Conservation (phyloP, 345 rosid genomes). For the Durio zibethinus region DNA sequence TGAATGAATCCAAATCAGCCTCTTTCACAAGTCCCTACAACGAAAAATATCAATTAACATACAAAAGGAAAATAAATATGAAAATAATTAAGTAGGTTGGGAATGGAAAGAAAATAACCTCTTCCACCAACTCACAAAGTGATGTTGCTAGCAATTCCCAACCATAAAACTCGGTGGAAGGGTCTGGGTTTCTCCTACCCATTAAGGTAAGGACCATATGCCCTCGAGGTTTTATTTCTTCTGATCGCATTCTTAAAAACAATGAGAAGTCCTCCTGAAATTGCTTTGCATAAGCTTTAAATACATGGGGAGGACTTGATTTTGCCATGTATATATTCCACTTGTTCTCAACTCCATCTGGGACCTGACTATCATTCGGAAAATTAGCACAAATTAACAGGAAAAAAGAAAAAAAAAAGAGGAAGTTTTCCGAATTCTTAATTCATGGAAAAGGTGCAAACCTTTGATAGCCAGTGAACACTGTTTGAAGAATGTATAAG, state of each 20-base stretch:
- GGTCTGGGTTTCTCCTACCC: slow-evolving; percentile 36
- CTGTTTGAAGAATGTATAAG: slow-evolving; percentile 38
- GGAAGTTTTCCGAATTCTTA: neutral
- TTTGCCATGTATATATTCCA: slow-evolving; percentile 25
- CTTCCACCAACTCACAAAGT: slow-evolving; percentile 29
- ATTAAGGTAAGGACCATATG: slow-evolving; percentile 38
- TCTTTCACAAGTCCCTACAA: slow-evolving; percentile 41
- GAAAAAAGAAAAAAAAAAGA: neutral
- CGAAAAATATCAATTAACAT: slow-evolving; percentile 7
- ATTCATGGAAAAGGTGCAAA: neutral
- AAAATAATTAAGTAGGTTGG: too few species aligned
- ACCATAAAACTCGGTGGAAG: slow-evolving; percentile 3
- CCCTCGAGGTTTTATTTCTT: slow-evolving; percentile 41
- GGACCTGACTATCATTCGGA: slow-evolving; percentile 18
- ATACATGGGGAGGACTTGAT: slow-evolving; percentile 31
- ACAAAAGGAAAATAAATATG: neutral
- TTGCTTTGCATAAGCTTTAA: slow-evolving; percentile 41
- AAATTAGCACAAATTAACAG: neutral
- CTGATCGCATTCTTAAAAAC: slow-evolving; percentile 38
- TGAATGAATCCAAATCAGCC: slow-evolving; percentile 32
- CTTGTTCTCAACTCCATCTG: slow-evolving; percentile 21
- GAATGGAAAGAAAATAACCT: slow-evolving; percentile 21
- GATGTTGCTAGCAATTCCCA: slow-evolving; percentile 32
- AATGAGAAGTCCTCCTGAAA: slow-evolving; percentile 43
- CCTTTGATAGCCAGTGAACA: slow-evolving; percentile 39